phyloP scores from a whole-genome alignment of 2,329 filamentous ascomycete genomes.

The Fusarium fracticaudum region DNA sequence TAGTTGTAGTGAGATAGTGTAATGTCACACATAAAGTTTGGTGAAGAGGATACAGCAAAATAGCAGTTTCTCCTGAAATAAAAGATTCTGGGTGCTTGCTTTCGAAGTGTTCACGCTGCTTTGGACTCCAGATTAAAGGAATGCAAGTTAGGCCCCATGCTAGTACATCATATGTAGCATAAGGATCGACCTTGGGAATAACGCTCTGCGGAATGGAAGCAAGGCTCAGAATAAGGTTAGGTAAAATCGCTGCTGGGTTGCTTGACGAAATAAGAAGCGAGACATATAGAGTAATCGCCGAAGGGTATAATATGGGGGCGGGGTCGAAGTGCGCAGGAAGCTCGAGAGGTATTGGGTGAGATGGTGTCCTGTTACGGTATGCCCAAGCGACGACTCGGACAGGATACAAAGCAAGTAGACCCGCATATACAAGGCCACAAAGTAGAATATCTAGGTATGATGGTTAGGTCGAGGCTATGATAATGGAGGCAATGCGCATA shows the following conservation, averaged over 20 bases:
- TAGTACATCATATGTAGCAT: constrained; percentile 68
- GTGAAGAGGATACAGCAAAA: constrained; percentile 83
- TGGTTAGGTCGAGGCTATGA: background rate
- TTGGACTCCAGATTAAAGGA: constrained; percentile 62
- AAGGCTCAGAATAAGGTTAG: constrained; percentile 84
- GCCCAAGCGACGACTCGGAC: constrained; percentile 64
- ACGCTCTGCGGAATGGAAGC: constrained; percentile 78
- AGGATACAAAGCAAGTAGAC: constrained; percentile 65
- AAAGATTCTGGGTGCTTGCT: constrained; percentile 48
- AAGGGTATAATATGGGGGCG: constrained; percentile 88
- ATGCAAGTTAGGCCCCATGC: constrained; percentile 83
- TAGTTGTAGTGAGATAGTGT: constrained; percentile 86
- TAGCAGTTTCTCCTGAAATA: constrained; percentile 66
- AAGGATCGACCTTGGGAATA: constrained; percentile 70
- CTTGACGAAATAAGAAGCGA: constrained; percentile 76
- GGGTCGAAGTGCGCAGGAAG: constrained; percentile 87
- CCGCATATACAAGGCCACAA: constrained; percentile 48
- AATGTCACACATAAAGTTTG: constrained; percentile 78
- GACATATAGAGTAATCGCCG: constrained; percentile 78
- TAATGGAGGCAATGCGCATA: constrained; percentile 42
- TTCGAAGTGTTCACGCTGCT: constrained; percentile 28
- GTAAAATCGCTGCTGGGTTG: constrained; percentile 70
- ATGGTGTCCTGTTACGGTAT: constrained; percentile 52
- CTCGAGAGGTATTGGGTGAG: constrained; percentile 53
- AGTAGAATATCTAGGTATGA: constrained; percentile 54